phyloP scores from a whole-genome alignment of 2,329 filamentous ascomycete genomes.

The Epichloe aotearoae region DNA sequence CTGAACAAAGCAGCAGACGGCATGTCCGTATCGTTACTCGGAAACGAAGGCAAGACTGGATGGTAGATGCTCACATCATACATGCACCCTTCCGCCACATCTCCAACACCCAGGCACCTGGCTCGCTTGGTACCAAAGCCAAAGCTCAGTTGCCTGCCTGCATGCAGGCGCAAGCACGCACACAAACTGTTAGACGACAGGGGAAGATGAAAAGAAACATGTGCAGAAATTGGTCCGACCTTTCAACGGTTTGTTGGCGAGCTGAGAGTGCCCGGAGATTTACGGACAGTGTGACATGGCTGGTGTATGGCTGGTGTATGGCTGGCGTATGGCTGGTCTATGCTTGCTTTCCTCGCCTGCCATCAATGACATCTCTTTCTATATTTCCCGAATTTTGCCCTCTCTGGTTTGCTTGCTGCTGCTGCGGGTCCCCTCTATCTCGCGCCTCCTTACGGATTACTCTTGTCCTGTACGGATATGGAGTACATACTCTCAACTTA shows the following conservation, averaged over 20 bases:
- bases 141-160: neutral
- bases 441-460: too few species aligned
- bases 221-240: neutral
- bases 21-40: neutral
- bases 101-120: neutral
- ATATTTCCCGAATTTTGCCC: neutral
- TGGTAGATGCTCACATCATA: neutral
- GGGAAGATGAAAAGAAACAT: neutral
- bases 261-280: neutral
- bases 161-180: neutral
- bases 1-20: neutral
- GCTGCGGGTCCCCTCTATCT: neutral
- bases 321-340: neutral
- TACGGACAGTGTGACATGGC: neutral
- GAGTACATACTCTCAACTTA: neutral
- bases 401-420: neutral
- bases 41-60: neutral
- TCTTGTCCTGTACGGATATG: neutral
- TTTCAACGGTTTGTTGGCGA: neutral
- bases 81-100: neutral
- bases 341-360: too few species aligned
- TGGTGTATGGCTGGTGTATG: neutral
- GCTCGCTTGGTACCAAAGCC: neutral
- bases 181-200: neutral
- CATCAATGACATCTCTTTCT: neutral